Percentiles rank a stretch among this genome's conserved stretches.
Evolutionary conservation across 805 yeast species (phyloP).

Genomic region (Schizosaccharomyces osmophilus): DNA sequence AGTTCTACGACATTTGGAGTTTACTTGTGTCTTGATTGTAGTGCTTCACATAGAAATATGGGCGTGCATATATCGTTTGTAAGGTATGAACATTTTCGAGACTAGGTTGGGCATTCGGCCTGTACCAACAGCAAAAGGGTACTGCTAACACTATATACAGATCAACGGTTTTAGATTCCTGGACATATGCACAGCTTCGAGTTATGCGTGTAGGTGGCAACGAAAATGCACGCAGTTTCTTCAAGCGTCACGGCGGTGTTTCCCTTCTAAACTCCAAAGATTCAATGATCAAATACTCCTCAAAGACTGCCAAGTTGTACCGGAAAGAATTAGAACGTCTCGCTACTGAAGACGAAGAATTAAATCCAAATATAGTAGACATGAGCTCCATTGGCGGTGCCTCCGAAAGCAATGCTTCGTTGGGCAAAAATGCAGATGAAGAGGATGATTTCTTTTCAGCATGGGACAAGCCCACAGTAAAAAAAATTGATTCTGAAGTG

Average conservation of each 20-base stretch:
- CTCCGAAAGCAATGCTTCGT: slow-evolving; percentile 7
- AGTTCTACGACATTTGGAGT: slow-evolving; percentile 93
- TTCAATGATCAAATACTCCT: slow-evolving; percentile 55
- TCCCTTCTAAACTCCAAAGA: slow-evolving; percentile 37
- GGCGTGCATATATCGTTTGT: slow-evolving; percentile 83
- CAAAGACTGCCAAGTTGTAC: slow-evolving; percentile 56
- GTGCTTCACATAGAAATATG: slow-evolving; percentile 81
- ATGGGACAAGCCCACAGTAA: slow-evolving; percentile 58
- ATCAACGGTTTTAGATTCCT: slow-evolving; percentile 74
- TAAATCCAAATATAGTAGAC: slow-evolving; percentile 51
- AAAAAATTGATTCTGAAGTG: slow-evolving; percentile 8
- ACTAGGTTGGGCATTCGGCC: neutral
- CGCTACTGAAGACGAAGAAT: slow-evolving; percentile 35
- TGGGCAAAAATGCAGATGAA: slow-evolving; percentile 9
- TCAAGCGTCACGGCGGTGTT: slow-evolving; percentile 65
- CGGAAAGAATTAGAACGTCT: slow-evolving; percentile 53
- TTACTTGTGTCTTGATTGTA: slow-evolving; percentile 76
- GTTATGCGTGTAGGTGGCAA: slow-evolving; percentile 89
- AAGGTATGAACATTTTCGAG: neutral
- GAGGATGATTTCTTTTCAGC: slow-evolving; percentile 74
- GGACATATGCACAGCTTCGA: slow-evolving; percentile 78
- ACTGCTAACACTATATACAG: slow-evolving; percentile 24
- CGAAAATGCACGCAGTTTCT: slow-evolving; percentile 59
- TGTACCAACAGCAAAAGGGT: no score
- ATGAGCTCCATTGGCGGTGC: slow-evolving; percentile 4